phyloP scores from a whole-genome alignment of 768 basidiomycete genomes.

The Suillus subalutaceus region DNA sequence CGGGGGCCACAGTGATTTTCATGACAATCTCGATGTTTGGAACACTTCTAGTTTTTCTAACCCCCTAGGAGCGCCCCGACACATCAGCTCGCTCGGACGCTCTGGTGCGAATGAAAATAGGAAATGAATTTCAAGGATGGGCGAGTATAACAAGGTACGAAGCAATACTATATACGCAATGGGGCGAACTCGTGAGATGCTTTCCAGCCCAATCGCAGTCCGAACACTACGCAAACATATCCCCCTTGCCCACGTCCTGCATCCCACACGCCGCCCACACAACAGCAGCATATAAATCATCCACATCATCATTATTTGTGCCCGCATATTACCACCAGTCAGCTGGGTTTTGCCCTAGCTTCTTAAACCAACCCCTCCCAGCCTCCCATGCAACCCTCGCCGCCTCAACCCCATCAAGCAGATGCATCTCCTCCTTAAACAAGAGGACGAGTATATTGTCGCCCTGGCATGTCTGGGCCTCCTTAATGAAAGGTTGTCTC shows the following conservation, averaged over 20 bases:
- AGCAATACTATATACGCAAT: background rate
- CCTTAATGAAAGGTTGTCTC: too few species aligned
- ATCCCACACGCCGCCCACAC: conserved; percentile 53
- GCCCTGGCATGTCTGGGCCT: too few species aligned
- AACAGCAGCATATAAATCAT: conserved; percentile 50
- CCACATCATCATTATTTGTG: conserved; percentile 43
- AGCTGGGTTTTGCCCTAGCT: background rate
- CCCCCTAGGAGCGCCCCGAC: too few species aligned
- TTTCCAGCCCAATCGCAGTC: too few species aligned
- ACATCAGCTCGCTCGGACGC: background rate
- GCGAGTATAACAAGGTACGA: background rate
- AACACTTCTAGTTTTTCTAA: too few species aligned
- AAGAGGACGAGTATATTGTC: too few species aligned
- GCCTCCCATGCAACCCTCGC: conserved; percentile 57
- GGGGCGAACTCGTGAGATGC: too few species aligned
- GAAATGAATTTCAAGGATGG: background rate
- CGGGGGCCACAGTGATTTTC: too few species aligned
- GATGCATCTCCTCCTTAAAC: conserved; percentile 66
- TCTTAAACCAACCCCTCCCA: conserved; percentile 51
- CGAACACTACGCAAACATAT: conserved; percentile 9
- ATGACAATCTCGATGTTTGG: too few species aligned
- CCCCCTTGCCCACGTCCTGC: conserved; percentile 22
- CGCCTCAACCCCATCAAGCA: conserved; percentile 65
- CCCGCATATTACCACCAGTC: conserved; percentile 30
- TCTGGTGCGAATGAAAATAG: too few species aligned